A percentile compares a stretch with the other conserved stretches of the same genome.
Evolutionary conservation across 2,329 filamentous ascomycete genomes (phyloP).

Genomic region (Rasamsonia emersonii): DNA sequence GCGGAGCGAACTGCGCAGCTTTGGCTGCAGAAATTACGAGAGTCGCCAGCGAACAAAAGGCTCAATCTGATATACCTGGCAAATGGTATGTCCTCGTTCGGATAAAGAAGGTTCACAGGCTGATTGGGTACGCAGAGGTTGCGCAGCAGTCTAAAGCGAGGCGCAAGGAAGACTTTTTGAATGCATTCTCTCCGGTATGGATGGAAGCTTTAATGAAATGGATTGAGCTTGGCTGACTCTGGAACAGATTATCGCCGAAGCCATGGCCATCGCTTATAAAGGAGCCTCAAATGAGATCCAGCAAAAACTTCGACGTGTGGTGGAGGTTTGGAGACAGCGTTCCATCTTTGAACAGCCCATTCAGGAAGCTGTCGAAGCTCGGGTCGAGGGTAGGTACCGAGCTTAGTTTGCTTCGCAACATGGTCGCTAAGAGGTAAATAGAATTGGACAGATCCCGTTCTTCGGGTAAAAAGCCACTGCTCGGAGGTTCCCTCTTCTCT

Average conservation of each 20-base stretch:
- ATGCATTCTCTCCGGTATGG: conserved; percentile 71
- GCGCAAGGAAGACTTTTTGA: conserved; percentile 83
- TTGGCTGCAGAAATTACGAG: conserved; percentile 83
- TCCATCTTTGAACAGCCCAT: conserved; percentile 74
- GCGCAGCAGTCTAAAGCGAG: conserved; percentile 92
- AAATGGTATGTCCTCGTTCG: conserved; percentile 58
- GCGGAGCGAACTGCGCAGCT: conserved; percentile 85
- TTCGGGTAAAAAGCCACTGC: conserved; percentile 45
- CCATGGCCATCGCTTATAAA: conserved; percentile 83
- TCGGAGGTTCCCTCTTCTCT: conserved; percentile 64
- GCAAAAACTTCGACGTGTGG: conserved; percentile 73
- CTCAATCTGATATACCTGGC: conserved; percentile 90
- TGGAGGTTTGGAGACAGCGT: conserved; percentile 89
- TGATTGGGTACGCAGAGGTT: conserved; percentile 57
- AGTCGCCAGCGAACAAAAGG: conserved; percentile 75
- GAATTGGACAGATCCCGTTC: conserved; percentile 50
- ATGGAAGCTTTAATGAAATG: neutral
- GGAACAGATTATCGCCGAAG: conserved; percentile 68
- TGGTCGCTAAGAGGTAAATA: conserved; percentile 14
- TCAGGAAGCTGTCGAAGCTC: conserved; percentile 69
- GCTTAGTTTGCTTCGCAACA: neutral
- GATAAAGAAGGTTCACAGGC: conserved; percentile 6
- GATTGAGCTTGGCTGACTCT: conserved; percentile 14
- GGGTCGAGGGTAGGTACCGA: conserved; percentile 59
- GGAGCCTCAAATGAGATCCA: conserved; percentile 80